These are phyloP conservation scores for Dipteronia sinensis DNA, from an alignment of 345 rosid genomes.

Conservation along the genomic window DNA sequence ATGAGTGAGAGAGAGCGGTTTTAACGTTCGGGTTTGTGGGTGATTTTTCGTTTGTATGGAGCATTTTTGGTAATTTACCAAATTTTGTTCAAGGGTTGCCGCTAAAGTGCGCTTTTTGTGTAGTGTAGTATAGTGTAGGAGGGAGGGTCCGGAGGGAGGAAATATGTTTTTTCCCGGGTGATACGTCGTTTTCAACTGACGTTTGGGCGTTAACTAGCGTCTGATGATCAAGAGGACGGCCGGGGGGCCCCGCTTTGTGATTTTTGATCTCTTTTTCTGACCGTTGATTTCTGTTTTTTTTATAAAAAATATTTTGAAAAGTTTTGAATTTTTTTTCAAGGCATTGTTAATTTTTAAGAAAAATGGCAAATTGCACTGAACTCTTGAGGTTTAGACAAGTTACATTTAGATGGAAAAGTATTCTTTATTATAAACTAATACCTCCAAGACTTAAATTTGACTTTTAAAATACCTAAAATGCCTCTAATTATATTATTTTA, in stretches of 20 bases:
- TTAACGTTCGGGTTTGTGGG: constrained; percentile 32
- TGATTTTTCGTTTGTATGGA: background rate
- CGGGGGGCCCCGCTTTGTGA: background rate
- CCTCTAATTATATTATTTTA: no score
- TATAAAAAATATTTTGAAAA: no score
- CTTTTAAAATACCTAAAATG: no score
- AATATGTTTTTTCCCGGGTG: constrained; percentile 25
- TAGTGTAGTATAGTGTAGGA: background rate
- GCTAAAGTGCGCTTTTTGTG: constrained; percentile 32
- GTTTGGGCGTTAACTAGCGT: constrained; percentile 23
- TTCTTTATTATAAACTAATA: no score
- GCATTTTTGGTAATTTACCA: constrained; percentile 14
- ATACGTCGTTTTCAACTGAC: constrained; percentile 27
- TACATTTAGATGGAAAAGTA: no score
- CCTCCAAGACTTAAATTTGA: no score
- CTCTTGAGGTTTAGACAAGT: no score
- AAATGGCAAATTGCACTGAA: no score
- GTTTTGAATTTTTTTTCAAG: no score
- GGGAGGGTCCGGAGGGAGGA: background rate
- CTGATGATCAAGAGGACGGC: constrained; percentile 20
- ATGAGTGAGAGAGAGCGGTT: constrained; percentile 21
- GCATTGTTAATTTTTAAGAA: no score
- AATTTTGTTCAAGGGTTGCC: background rate
- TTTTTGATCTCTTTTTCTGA: constrained; percentile 12
- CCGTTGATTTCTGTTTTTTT: constrained; percentile 10